phyloP scores from a whole-genome alignment of 2,329 filamentous ascomycete species.

The Fusarium tupiense region DNA sequence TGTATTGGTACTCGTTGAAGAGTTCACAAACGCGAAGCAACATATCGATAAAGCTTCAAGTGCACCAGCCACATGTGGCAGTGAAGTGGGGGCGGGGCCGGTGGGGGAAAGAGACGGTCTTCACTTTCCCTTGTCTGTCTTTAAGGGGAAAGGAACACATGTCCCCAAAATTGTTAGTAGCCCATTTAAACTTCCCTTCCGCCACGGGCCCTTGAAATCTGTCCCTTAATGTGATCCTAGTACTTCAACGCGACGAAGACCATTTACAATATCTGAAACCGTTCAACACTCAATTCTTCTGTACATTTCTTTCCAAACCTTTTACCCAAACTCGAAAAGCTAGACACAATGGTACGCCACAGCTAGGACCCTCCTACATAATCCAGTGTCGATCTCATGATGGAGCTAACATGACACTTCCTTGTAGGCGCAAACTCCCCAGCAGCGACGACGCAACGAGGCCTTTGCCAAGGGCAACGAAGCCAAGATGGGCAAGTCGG shows the following conservation, averaged over 20 bases:
- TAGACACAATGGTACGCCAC: slow-evolving; percentile 28
- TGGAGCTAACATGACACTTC: slow-evolving; percentile 27
- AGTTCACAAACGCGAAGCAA: not conserved
- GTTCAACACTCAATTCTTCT: slow-evolving; percentile 2
- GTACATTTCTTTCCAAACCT: not conserved
- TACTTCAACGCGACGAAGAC: slow-evolving; percentile 25
- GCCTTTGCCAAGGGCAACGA: slow-evolving; percentile 81
- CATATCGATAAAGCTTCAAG: slow-evolving; percentile 20
- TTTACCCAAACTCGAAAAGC: not conserved
- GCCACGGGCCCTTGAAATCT: slow-evolving; percentile 37
- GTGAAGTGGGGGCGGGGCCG: slow-evolving; percentile 33
- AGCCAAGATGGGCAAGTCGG: slow-evolving; percentile 78
- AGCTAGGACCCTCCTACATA: not conserved
- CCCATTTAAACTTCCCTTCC: slow-evolving; percentile 21
- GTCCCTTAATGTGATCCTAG: slow-evolving; percentile 38
- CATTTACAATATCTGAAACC: slow-evolving; percentile 6
- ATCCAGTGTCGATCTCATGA: slow-evolving; percentile 29
- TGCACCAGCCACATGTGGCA: slow-evolving; percentile 25
- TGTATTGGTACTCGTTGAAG: not conserved
- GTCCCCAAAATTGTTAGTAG: slow-evolving; percentile 44
- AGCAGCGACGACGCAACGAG: slow-evolving; percentile 83
- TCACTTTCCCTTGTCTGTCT: slow-evolving; percentile 4
- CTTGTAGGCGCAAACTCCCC: slow-evolving; percentile 79
- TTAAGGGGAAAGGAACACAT: slow-evolving; percentile 46
- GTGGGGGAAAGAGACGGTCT: slow-evolving; percentile 10